These are phyloP conservation scores for Xylariaceae sp. DNA, from an alignment of 2,329 filamentous ascomycete genomes.

Conservation along the genomic window DNA sequence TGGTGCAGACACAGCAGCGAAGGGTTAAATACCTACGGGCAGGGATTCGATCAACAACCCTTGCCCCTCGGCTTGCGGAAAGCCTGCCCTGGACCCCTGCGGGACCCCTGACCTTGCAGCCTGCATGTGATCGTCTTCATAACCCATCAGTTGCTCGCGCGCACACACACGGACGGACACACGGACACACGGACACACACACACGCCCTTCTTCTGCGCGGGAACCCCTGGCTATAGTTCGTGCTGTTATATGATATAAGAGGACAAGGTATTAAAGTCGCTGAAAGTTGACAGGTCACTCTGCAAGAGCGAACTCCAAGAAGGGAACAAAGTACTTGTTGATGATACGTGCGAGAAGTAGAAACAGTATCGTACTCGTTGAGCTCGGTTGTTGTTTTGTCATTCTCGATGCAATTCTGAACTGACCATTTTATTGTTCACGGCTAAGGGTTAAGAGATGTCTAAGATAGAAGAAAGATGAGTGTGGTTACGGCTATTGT, in stretches of 20 bases:
- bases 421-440: background rate
- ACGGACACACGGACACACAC: too few relatives aligned
- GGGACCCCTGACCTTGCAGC: slow-evolving; percentile 1
- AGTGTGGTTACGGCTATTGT: background rate
- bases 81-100: slow-evolving; percentile 14
- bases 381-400: too few relatives aligned
- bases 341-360: too few relatives aligned
- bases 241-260: background rate
- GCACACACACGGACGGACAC: background rate
- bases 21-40: background rate
- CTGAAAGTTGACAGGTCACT: background rate
- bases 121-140: slow-evolving; percentile 16
- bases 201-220: too few relatives aligned
- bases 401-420: too few relatives aligned
- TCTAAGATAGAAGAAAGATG: too few relatives aligned
- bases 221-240: too few relatives aligned
- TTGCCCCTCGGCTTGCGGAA: slow-evolving; percentile 17
- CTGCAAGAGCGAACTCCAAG: background rate
- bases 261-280: background rate
- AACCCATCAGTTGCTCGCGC: background rate
- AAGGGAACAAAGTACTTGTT: background rate
- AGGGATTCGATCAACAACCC: background rate
- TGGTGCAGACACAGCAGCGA: slow-evolving; percentile 4
- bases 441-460: background rate
- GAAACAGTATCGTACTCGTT: too few relatives aligned